Evolutionary conservation across 108 stramenopile species (phyloP), one percentile per base, ranked within the genome.

Genomic region (Cyclotella kingstonii): DNA sequence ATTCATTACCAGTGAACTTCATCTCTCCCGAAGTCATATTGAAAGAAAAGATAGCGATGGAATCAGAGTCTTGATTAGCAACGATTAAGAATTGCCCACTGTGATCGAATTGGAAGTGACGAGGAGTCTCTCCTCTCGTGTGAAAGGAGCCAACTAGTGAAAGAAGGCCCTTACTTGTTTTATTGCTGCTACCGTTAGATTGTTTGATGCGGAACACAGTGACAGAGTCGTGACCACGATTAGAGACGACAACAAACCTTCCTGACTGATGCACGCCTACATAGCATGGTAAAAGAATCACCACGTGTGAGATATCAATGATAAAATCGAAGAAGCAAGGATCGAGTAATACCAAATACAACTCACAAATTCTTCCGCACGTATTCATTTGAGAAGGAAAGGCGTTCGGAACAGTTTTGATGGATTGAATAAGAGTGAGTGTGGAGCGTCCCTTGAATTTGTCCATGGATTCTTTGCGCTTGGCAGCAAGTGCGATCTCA

Each of bases 181-280:
- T 55, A 57, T 43, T 25, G 65, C 80, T 81, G 23, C 15, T 18
- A 1, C 70, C 45, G 38, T 56, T 34, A 36, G 56, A 56, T 63
- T 63, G 59, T 21, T 85, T 81, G 45, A 95, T 88, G 22, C 78
- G 68, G 60, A 93, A 95, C 4, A 95, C 86, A 22, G 94, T 81
- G 43, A 96, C 83, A 38, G 90, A 91, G 72, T 95, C 84, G 60
- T 95, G 96, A n/a, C 96, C 94, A n/a, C 96, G 85, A 69, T 96
- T 96, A 42, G 87, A 89, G 23, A 97, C 96, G 47, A 95, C 64
- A 11, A 97, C 94, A 52, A 89, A 95, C 12, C 90, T 70, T 31
- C 89, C 92, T 8, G 83, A 84, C 35, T 86, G 90, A 69, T 96
- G 94, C 9, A 92, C 84, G 52, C 62, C 60, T 61, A 31, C 19